Evolutionary conservation across 768 basidiomycete species (phyloP), one percentile per base, ranked within the genome.

Genomic region (Suillus brevipes): DNA sequence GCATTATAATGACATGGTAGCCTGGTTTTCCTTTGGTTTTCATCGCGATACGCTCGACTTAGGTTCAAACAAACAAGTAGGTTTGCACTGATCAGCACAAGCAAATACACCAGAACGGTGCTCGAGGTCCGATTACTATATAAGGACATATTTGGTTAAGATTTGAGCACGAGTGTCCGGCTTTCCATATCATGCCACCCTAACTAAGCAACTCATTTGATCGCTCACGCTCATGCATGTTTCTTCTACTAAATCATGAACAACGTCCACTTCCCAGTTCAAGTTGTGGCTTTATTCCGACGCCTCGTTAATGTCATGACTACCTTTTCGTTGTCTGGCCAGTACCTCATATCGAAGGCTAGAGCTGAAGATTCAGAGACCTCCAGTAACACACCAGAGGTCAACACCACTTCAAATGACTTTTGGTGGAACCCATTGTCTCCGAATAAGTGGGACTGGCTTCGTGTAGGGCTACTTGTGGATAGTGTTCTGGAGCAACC

Each of bases 241-340:
- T 60, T 55, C 53, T 34, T 5, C 53, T n/a, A 20, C 34, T 20
- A 56, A 34, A 59, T 42, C 62, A 83, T 86, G 85, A 81, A 78
- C 72, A 77, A 69, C 66, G 68, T 82, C 61, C 80, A 79, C 69
- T 69, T 91, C 68, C 87, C 91, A 42, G 78, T 82, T 52, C 85
- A 85, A 64, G 84, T 92, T 71, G 81, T 83, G 64, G 75, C 84
- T 47, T 75, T 92, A 42, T 78, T 92, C 62, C 89, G 84, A 67
- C 81, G 90, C 65, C 78, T 92, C 40, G 83, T 87, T 65, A 89
- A 90, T 68, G 85, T 84, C 45, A 82, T 92, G 50, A 89, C 89
- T 0, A 80, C 87, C 0, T 75, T 91, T n/a, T 89, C 90, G 0
- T 84, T 92, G 34, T 86, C 90, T 4, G 85, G 84, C 70, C 87